Evolutionary conservation across 352 stramenopile genomes (phyloP), one percentile per base, ranked within the genome.

Genomic region (Pythium graminicola): DNA sequence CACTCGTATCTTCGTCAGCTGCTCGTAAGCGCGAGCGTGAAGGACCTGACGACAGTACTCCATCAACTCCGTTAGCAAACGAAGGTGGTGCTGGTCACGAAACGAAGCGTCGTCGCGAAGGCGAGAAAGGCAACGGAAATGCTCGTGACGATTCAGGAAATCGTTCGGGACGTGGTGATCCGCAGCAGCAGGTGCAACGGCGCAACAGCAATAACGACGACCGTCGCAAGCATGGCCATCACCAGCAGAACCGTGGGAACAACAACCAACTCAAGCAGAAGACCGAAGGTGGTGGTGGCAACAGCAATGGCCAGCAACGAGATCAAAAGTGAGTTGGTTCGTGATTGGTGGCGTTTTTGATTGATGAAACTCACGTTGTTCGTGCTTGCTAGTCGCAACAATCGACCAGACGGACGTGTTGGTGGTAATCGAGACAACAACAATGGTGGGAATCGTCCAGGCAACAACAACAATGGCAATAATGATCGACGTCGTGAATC

Each of bases 1-100:
- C 81, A 40, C 62, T 92, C 10, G 75, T 88, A 40, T 82, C 77
- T 13, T 73, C 70, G 22, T 74, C 71, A 7, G 14, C 50, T 9
- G 39, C 41, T 36, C 77, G 78, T 24, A 89, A 92, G 64, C 73
- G 81, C 13, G 81, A 89, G 32, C 73, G 73, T 6, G 78, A 89
- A 4, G 32, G 29, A n/a, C 46, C 50, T 3, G 40, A 55, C 9
- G 43, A 55, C 0, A 43, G 43, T n/a, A 29, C 32, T 9, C 23
- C 56, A 27, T 39, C 43, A 5, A 50, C 45, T 4, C 42, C 57
- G 11, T 10, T n/a, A 3, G 13, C 24, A 14, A 13, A 57, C 19
- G 50, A 60, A 26, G 41, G 60, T 13, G 31, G 33, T 9, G 11
- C 40, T n/a, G 48, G 32, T 23, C 54, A 58, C 5, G 74, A 85